Conservation (phyloP, 176 grass and related monocot species). For the Neostapfia colusana region DNA sequence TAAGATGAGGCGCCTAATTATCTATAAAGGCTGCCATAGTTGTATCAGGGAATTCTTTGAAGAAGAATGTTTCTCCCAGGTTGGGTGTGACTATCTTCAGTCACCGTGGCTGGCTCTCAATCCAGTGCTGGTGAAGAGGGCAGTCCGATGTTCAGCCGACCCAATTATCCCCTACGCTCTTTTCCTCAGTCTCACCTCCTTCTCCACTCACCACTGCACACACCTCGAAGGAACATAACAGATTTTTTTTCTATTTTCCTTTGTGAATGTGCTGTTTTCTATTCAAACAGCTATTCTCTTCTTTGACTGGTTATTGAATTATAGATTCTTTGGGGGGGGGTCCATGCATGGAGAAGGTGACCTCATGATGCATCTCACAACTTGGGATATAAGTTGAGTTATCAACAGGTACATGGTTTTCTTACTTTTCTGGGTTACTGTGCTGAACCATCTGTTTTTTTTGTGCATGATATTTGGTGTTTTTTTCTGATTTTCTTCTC, state of each 20-base stretch:
- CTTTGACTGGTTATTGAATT: constrained; percentile 35
- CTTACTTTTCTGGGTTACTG: background rate
- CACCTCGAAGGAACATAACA: too few relatives aligned
- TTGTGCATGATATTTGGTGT: background rate
- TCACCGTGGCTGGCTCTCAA: too few relatives aligned
- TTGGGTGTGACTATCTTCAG: too few relatives aligned
- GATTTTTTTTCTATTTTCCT: background rate
- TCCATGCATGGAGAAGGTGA: constrained; percentile 78
- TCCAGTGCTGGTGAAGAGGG: too few relatives aligned
- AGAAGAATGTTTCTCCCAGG: too few relatives aligned
- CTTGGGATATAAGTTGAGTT: constrained; percentile 57
- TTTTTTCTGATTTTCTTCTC: constrained; percentile 8
- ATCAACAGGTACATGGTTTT: constrained; percentile 53
- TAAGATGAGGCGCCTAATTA: too few relatives aligned
- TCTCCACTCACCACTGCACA: too few relatives aligned
- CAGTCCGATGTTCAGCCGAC: too few relatives aligned
- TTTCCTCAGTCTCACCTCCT: too few relatives aligned
- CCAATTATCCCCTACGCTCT: too few relatives aligned
- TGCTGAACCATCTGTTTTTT: constrained; percentile 9
- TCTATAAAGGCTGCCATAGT: too few relatives aligned
- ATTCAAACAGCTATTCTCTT: background rate
- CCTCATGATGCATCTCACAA: constrained; percentile 58
- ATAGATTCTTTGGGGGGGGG: constrained; percentile 59
- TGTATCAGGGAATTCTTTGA: too few relatives aligned
- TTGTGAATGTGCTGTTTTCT: constrained; percentile 7